Percentiles rank a stretch among this genome's conserved stretches.
These are phyloP conservation scores for Lithohypha guttulata DNA, from an alignment of 2,329 filamentous ascomycete species.

Conservation along the genomic window DNA sequence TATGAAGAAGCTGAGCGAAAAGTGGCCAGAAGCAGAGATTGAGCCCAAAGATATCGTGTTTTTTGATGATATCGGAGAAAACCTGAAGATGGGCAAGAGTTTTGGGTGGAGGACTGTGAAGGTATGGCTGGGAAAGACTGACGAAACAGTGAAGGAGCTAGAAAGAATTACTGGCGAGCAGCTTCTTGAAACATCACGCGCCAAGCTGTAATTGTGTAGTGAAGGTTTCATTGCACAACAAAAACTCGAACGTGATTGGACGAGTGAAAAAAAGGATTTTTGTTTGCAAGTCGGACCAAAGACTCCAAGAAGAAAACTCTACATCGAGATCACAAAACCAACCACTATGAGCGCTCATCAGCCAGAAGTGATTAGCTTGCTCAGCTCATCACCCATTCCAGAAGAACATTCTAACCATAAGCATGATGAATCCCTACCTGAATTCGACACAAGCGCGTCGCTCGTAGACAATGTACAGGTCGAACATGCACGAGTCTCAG, in stretches of 20 bases:
- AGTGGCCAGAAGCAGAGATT: constrained; percentile 46
- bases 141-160: constrained; percentile 70
- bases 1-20: constrained; percentile 53
- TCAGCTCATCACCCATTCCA: neutral
- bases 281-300: neutral
- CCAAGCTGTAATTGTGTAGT: constrained; percentile 4
- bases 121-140: constrained; percentile 65
- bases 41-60: constrained; percentile 64
- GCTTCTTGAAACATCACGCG: neutral
- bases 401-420: neutral
- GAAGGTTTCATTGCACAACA: neutral
- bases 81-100: constrained; percentile 66
- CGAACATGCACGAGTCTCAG: too few relatives aligned
- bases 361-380: neutral
- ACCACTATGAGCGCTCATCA: neutral
- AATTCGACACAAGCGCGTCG: neutral
- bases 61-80: constrained; percentile 88
- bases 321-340: neutral
- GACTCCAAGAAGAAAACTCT: neutral
- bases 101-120: constrained; percentile 75
- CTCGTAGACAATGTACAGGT: too few relatives aligned
- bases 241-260: neutral
- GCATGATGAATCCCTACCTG: neutral
- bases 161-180: constrained; percentile 57
- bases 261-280: neutral